Percentiles rank a stretch among this genome's conserved stretches.
Evolutionary conservation across 2,329 filamentous ascomycete genomes (phyloP).

Genomic region (Aureobasidium uvarum): DNA sequence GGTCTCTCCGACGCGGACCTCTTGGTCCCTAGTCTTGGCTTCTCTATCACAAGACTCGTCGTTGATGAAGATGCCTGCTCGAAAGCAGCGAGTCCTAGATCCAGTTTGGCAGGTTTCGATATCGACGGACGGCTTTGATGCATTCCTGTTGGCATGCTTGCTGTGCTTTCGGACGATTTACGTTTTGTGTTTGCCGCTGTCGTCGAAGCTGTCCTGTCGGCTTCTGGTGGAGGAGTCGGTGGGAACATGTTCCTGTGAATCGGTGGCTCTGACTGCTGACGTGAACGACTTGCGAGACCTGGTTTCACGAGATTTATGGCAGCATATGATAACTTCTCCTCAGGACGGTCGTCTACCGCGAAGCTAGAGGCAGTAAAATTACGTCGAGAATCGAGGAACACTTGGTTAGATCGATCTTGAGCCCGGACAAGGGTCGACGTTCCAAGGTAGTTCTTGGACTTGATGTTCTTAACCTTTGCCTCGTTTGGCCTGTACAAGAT

Average conservation of each 20-base stretch:
- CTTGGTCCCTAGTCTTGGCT: slow-evolving; percentile 39
- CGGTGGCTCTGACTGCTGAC: slow-evolving; percentile 83
- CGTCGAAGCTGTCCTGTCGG: slow-evolving; percentile 43
- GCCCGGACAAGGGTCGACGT: slow-evolving; percentile 93
- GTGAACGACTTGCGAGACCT: slow-evolving; percentile 68
- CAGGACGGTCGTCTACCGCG: slow-evolving; percentile 74
- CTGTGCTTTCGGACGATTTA: slow-evolving; percentile 46
- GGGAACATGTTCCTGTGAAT: slow-evolving; percentile 77
- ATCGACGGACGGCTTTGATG: slow-evolving; percentile 45
- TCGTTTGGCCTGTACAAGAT: slow-evolving; percentile 95
- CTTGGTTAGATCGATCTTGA: slow-evolving; percentile 31
- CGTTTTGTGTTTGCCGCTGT: slow-evolving; percentile 28
- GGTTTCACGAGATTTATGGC: slow-evolving; percentile 92
- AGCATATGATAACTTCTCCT: slow-evolving; percentile 84
- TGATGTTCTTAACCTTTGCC: slow-evolving; percentile 96
- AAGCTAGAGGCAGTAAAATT: slow-evolving; percentile 35
- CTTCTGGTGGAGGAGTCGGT: slow-evolving; percentile 96
- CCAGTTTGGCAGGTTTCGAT: slow-evolving; percentile 51
- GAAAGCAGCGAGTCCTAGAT: slow-evolving; percentile 51
- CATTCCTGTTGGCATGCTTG: slow-evolving; percentile 40
- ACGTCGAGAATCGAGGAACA: slow-evolving; percentile 32
- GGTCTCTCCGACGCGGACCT: slow-evolving; percentile 45
- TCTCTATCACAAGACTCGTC: slow-evolving; percentile 3
- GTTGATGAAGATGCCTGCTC: slow-evolving; percentile 28
- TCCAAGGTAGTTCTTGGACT: slow-evolving; percentile 95